These are phyloP conservation scores for Aureobasidium zeae DNA, from an alignment of 2,329 filamentous ascomycete genomes.

Conservation along the genomic window DNA sequence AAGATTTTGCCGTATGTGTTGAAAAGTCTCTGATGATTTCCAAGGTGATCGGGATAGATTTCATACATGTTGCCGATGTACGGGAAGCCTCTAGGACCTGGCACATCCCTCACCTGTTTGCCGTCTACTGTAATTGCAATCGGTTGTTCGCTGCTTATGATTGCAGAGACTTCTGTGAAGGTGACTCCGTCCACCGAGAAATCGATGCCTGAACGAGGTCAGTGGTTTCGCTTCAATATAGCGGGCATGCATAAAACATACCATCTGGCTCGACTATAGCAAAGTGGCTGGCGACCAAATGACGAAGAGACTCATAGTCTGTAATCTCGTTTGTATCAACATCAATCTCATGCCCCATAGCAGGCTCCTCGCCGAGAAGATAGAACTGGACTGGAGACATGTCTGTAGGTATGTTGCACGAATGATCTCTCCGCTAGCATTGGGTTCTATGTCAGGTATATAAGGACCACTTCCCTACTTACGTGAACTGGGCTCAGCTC, in stretches of 20 bases:
- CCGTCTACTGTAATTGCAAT: conserved; percentile 41
- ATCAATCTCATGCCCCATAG: conserved; percentile 21
- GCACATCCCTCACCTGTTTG: conserved; percentile 36
- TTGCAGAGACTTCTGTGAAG: conserved; percentile 13
- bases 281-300: conserved; percentile 25
- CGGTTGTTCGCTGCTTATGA: conserved; percentile 19
- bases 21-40: conserved; percentile 35
- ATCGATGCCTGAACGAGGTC: conserved; percentile 18
- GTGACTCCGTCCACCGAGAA: conserved; percentile 6
- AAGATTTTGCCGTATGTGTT: conserved; percentile 31
- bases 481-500: too few relatives aligned
- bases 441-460: too few relatives aligned
- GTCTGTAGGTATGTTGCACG: too few relatives aligned
- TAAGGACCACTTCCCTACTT: too few relatives aligned
- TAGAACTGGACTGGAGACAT: conserved; percentile 22
- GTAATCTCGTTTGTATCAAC: conserved; percentile 19
- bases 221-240: not conserved
- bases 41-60: conserved; percentile 35
- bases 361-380: conserved; percentile 24
- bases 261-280: conserved; percentile 26
- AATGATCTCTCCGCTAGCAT: too few relatives aligned
- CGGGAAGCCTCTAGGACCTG: conserved; percentile 32
- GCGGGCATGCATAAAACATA: conserved; percentile 8
- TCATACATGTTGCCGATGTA: conserved; percentile 30
- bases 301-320: conserved; percentile 23